Percentiles rank a stretch among this genome's conserved stretches.
These are phyloP conservation scores for Marasmius oreades DNA, from an alignment of 1,284 basidiomycete genomes.

Conservation along the genomic window DNA sequence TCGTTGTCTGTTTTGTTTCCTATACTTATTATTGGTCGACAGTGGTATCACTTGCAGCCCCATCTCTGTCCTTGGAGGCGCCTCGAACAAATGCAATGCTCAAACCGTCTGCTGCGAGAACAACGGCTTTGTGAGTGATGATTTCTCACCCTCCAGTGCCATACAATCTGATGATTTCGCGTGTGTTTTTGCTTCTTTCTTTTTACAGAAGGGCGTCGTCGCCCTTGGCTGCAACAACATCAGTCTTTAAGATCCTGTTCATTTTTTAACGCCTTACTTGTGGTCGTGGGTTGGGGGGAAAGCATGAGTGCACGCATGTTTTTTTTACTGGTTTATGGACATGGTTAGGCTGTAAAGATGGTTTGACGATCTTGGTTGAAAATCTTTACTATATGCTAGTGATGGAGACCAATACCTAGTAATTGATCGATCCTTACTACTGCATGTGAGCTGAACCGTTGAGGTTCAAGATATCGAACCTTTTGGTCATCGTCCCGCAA, in stretches of 20 bases:
- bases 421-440: not conserved
- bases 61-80: slow-evolving; percentile 7
- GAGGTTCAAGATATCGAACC: no score
- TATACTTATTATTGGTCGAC: slow-evolving; percentile 17
- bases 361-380: no score
- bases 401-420: not conserved
- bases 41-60: slow-evolving; percentile 14
- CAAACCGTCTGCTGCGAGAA: slow-evolving; percentile 17
- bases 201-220: slow-evolving; percentile 20
- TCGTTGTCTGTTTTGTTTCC: not conserved
- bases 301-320: not conserved
- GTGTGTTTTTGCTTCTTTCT: not conserved
- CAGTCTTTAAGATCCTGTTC: slow-evolving; percentile 11
- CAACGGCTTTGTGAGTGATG: slow-evolving; percentile 13
- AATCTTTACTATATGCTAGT: no score
- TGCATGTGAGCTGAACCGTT: not conserved
- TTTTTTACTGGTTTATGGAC: not conserved
- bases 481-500: no score
- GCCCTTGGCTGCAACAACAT: slow-evolving; percentile 29
- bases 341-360: not conserved
- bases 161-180: slow-evolving; percentile 8
- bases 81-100: slow-evolving; percentile 11
- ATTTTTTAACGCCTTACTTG: not conserved
- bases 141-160: not conserved
- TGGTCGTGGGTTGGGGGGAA: not conserved